Evolutionary conservation across 805 yeast species (phyloP).

Genomic region (Candida endomychidarum): DNA sequence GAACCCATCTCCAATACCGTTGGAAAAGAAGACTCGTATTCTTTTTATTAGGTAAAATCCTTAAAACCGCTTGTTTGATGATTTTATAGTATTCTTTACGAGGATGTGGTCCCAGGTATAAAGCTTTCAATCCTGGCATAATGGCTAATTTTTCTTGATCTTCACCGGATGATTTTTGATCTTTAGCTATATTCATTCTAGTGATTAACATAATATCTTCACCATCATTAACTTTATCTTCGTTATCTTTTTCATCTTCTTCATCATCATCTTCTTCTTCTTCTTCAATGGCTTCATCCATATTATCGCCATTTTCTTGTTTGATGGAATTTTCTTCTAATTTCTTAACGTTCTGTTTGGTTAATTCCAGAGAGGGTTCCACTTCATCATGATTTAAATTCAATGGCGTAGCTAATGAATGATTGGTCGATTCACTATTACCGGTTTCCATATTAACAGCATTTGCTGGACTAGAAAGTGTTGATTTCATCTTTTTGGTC

Average conservation of each 20-base stretch:
- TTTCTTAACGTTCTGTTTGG: conserved; percentile 1
- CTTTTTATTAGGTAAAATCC: conserved; percentile 30
- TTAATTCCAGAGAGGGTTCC: neutral
- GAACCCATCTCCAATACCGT: conserved; percentile 39
- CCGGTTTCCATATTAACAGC: conserved; percentile 1
- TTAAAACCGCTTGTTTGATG: conserved; percentile 28
- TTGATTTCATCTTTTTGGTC: conserved; percentile 15
- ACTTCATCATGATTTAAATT: neutral
- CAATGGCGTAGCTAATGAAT: conserved; percentile 7
- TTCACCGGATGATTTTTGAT: conserved; percentile 4
- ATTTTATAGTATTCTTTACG: conserved; percentile 25
- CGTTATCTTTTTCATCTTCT: conserved; percentile 13
- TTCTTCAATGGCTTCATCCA: conserved; percentile 12
- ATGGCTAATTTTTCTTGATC: conserved; percentile 8
- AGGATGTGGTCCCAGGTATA: conserved; percentile 19
- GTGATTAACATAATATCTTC: conserved; percentile 32
- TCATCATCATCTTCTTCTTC: conserved; percentile 15
- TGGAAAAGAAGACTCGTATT: conserved; percentile 26
- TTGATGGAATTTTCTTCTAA: neutral
- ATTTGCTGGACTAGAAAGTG: conserved; percentile 2
- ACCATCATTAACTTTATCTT: conserved; percentile 15
- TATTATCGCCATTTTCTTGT: conserved; percentile 1
- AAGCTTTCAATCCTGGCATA: conserved; percentile 24
- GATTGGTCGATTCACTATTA: conserved; percentile 2
- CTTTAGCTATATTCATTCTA: conserved; percentile 21